Conservation (phyloP, 139 green algal genomes). For the Astrephomene gubernaculifera region DNA sequence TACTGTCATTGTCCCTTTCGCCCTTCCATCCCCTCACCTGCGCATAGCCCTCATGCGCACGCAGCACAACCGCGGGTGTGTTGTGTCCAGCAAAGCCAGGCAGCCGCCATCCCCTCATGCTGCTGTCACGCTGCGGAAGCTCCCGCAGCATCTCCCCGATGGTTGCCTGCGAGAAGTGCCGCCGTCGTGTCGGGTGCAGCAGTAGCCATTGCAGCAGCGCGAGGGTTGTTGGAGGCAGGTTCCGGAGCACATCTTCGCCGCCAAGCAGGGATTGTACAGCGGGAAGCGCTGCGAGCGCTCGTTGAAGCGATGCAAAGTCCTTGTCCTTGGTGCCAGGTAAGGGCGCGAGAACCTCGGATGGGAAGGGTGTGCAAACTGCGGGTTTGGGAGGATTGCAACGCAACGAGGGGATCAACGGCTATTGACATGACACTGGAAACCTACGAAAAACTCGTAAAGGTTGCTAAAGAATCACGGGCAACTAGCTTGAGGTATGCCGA, state of each 20-base stretch:
- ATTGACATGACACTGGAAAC: too few relatives aligned
- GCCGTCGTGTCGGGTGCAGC: slow-evolving; percentile 10
- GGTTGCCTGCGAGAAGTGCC: background rate
- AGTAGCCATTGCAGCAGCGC: slow-evolving; percentile 50
- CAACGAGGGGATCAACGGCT: too few relatives aligned
- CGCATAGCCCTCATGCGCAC: background rate
- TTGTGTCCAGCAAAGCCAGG: background rate
- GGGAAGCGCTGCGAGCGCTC: slow-evolving; percentile 20
- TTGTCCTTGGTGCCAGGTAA: slow-evolving; percentile 29
- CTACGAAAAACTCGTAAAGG: too few relatives aligned
- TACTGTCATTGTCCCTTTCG: too few relatives aligned
- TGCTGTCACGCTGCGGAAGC: slow-evolving; percentile 5
- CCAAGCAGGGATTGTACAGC: slow-evolving; percentile 26
- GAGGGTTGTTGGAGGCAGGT: background rate
- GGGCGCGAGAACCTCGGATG: slow-evolving; percentile 39
- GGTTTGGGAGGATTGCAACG: too few relatives aligned
- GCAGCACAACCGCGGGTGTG: slow-evolving; percentile 6
- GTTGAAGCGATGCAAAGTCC: slow-evolving; percentile 39
- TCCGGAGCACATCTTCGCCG: background rate
- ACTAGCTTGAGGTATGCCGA: too few relatives aligned
- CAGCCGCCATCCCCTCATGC: background rate
- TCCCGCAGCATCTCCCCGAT: slow-evolving; percentile 19
- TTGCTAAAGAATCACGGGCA: too few relatives aligned
- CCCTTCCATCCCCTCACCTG: background rate
- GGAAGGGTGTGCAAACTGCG: slow-evolving; percentile 55